A percentile compares a stretch with the other conserved stretches of the same genome.
These are phyloP conservation scores for Solanum neorickii DNA, from an alignment of 257 asterid genomes.

Conservation along the genomic window DNA sequence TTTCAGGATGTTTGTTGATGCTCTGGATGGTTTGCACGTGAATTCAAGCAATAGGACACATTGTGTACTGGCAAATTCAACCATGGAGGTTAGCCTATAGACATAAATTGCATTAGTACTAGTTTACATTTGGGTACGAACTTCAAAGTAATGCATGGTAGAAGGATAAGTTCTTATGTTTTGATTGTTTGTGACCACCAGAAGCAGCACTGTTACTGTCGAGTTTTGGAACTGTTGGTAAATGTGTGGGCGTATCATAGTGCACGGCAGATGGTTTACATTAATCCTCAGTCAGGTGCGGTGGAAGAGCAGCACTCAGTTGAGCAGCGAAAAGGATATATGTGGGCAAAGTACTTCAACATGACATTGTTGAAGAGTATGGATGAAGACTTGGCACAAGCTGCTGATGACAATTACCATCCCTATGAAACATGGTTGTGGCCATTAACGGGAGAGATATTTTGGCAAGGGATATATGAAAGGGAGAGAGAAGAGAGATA, in stretches of 20 bases:
- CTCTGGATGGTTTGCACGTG: constrained; percentile 55
- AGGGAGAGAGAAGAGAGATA: constrained; percentile 90
- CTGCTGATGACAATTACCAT: constrained; percentile 79
- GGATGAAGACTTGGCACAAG: constrained; percentile 98
- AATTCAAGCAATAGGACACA: constrained; percentile 23
- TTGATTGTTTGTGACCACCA: constrained; percentile 20
- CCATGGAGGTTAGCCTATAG: constrained; percentile 45
- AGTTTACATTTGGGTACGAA: neutral
- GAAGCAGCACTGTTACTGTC: constrained; percentile 85
- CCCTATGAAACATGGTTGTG: constrained; percentile 83
- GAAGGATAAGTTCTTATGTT: constrained; percentile 3
- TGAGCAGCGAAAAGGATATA: constrained; percentile 59
- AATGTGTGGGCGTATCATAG: constrained; percentile 98
- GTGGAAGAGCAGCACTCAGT: constrained; percentile 69
- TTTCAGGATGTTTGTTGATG: constrained; percentile 80
- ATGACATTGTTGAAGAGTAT: constrained; percentile 52
- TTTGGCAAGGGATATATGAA: constrained; percentile 91
- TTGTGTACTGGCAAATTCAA: constrained; percentile 61
- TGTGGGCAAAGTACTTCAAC: constrained; percentile 85
- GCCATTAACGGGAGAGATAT: constrained; percentile 94
- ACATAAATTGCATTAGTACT: neutral
- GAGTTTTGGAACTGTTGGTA: constrained; percentile 63
- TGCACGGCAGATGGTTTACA: constrained; percentile 72
- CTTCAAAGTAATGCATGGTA: neutral
- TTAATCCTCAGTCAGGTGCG: constrained; percentile 63